Conservation (phyloP, 495 filamentous ascomycete genomes). For the Trichoderma virens region DNA sequence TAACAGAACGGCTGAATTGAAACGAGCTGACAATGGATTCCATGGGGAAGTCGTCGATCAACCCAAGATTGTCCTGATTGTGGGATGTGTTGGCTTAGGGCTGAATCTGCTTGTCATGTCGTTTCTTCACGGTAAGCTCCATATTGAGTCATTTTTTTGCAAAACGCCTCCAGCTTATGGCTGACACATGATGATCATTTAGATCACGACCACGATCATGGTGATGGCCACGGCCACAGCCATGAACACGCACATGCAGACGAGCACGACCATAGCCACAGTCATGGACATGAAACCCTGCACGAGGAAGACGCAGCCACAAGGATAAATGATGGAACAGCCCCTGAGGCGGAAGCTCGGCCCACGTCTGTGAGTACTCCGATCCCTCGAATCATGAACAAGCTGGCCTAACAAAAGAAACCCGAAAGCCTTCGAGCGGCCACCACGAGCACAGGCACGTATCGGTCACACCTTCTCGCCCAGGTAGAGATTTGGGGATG, state of each 20-base stretch:
- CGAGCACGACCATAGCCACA: slow-evolving; percentile 16
- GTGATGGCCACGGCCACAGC: slow-evolving; percentile 1
- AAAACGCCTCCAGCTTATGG: not conserved
- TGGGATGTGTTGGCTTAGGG: slow-evolving; percentile 72
- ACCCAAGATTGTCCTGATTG: slow-evolving; percentile 67
- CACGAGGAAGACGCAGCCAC: slow-evolving; percentile 10
- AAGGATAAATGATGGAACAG: not conserved
- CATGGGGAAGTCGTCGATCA: slow-evolving; percentile 51
- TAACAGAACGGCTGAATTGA: not conserved
- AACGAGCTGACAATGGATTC: slow-evolving; percentile 29
- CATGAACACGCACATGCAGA: not conserved
- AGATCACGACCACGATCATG: slow-evolving; percentile 24
- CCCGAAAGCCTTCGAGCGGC: slow-evolving; percentile 15
- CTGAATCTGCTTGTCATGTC: slow-evolving; percentile 77
- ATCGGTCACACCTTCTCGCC: slow-evolving; percentile 19
- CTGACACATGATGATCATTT: not conserved
- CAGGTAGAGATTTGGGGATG: slow-evolving; percentile 72
- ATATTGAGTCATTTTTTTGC: not conserved
- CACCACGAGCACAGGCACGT: slow-evolving; percentile 54
- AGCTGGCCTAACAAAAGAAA: not conserved
- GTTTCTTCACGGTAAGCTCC: slow-evolving; percentile 64
- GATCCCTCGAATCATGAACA: not conserved
- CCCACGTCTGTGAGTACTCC: not conserved
- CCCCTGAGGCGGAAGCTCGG: not conserved
- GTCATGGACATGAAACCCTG: slow-evolving; percentile 17